Evolutionary conservation across 108 stramenopile species (phyloP).

Genomic region (Skeletonema marinoi): DNA sequence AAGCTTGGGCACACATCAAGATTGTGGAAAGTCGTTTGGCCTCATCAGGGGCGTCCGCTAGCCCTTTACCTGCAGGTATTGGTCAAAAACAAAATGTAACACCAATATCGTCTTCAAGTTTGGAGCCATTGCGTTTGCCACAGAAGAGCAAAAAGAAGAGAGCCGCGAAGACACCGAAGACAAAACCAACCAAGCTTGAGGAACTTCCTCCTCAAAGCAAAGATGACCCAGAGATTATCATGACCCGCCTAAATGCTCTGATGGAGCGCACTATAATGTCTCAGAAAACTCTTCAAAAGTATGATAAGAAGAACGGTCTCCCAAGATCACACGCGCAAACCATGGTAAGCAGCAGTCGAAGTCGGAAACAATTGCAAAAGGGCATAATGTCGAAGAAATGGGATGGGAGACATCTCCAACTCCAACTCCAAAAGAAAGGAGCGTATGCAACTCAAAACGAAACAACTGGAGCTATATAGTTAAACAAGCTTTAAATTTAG

Average conservation of each 20-base stretch:
- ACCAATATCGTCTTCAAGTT: background rate
- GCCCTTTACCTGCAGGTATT: background rate
- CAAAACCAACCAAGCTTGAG: background rate
- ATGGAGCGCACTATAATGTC: conserved; percentile 31
- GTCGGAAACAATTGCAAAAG: conserved; percentile 1
- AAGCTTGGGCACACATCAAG: conserved; percentile 22
- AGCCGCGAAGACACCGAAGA: background rate
- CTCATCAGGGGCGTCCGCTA: background rate
- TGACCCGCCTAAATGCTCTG: conserved; percentile 20
- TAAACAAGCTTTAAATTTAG: too few species aligned
- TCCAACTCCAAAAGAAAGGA: background rate
- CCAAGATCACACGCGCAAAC: conserved; percentile 1
- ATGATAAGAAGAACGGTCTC: background rate
- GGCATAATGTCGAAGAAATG: background rate
- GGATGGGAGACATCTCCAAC: background rate
- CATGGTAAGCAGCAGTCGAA: background rate
- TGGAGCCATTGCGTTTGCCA: background rate
- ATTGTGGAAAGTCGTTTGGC: background rate
- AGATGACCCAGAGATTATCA: conserved; percentile 23
- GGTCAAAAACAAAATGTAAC: background rate
- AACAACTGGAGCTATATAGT: background rate
- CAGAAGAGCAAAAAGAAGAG: conserved; percentile 1
- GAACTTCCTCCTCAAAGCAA: conserved; percentile 26
- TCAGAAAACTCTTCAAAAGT: conserved; percentile 27
- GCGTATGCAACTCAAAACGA: background rate